Conservation (phyloP, 176 grass and related monocot genomes). For the Phoenix dactylifera region DNA sequence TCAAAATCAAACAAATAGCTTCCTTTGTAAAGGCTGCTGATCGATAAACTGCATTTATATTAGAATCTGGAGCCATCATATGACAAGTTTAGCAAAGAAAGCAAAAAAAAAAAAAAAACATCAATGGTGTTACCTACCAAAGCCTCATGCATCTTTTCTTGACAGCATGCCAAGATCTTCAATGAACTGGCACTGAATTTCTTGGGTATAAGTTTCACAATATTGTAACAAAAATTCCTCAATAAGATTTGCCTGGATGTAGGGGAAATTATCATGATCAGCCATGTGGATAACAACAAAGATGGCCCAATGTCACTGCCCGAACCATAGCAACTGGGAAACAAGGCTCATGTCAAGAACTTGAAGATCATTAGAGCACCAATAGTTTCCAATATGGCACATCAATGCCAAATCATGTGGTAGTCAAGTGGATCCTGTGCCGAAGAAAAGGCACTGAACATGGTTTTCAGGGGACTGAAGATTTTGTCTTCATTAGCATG, state of each 20-base stretch:
- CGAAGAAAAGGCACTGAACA: conserved; percentile 85
- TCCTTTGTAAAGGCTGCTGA: too few relatives aligned
- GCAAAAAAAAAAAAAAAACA: conserved; percentile 11
- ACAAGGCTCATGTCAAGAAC: conserved; percentile 90
- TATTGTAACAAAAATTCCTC: conserved; percentile 65
- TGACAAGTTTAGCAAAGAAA: too few relatives aligned
- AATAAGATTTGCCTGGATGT: conserved; percentile 71
- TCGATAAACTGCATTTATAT: not conserved
- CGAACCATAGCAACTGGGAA: conserved; percentile 69
- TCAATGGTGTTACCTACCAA: conserved; percentile 33
- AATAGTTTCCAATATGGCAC: conserved; percentile 67
- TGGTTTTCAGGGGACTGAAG: conserved; percentile 54
- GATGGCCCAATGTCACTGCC: conserved; percentile 85
- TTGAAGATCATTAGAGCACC: conserved; percentile 48
- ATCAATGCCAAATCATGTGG: conserved; percentile 95
- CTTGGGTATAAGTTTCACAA: conserved; percentile 65
- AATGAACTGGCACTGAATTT: conserved; percentile 61
- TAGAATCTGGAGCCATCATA: not conserved
- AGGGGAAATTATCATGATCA: conserved; percentile 48
- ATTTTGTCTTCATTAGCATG: conserved; percentile 55
- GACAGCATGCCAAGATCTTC: conserved; percentile 67
- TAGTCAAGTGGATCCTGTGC: conserved; percentile 79
- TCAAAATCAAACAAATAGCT: too few relatives aligned
- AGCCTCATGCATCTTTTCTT: conserved; percentile 85
- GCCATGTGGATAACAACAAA: conserved; percentile 83